Base-by-base conservation (phyloP, 2,329 filamentous ascomycete species). In the Elsinoe ampelina region DNA sequence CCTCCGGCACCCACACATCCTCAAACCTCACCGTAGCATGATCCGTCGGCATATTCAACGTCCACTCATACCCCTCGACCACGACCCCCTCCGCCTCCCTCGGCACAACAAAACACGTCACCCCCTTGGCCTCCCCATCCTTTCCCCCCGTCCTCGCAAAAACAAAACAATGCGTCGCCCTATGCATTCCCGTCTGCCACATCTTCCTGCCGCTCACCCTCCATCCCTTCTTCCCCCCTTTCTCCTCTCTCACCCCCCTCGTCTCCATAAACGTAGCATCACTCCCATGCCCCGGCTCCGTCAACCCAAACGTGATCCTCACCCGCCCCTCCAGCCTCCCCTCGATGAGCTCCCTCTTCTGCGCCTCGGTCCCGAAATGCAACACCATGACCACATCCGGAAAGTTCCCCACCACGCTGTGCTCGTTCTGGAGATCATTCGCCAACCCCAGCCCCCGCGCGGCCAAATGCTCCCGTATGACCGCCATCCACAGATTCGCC, bases 21-120 rank as follows among this genome's bases (percentile, higher is more conserved):
- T 74, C 74, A 43, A 84, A 70, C 1, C 75, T 73, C 38, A 84
- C 71, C 1, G 80, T 84, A 2, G 81, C 81, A 64, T 84, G 81
- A 65, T 85, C 81, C 5, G 81, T 84, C 0, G 81, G 81, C 81
- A 84, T 85, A 62, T 84, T 84, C 54, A 84, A 75, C 1, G 81
- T 84, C 70, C 80, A 84, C 67, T 84, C 77, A 61, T 81, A 84
- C 36, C 77, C 80, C 45, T 77, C 73, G 6, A 82, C 74, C 19
- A 73, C 71, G 13, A 84, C 62, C 0, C 81, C 81, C 1, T 73
- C 72, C 0, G 79, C 76, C 1, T 76, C 68, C 32, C 71, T 67
- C 1, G 81, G 80, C 1, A 83, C 77, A 26, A 84, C 72, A 62
- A 84, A 84, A 54, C 80, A 82, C 1, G 79, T 81, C 41, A 84